Evolutionary conservation across 2,329 filamentous ascomycete genomes (phyloP).

Genomic region (Penicillium sp.): DNA sequence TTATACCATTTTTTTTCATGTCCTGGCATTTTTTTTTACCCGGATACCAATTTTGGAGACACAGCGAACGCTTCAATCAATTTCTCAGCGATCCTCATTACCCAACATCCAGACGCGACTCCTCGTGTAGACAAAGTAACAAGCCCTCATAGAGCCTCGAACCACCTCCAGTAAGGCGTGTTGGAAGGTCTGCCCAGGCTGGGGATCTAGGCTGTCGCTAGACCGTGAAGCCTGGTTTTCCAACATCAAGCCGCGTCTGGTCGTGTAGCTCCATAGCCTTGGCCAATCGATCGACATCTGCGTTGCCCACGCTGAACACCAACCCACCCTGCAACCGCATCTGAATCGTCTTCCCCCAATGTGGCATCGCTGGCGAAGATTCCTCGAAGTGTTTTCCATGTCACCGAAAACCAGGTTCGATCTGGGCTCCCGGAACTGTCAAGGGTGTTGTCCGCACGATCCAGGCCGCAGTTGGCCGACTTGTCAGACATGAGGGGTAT

Average conservation of each 20-base stretch:
- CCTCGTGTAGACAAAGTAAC: too few species aligned
- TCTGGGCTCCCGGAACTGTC: too few species aligned
- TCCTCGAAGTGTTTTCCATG: slow-evolving; percentile 1
- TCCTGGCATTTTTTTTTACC: slow-evolving; percentile 8
- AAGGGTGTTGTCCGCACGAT: too few species aligned
- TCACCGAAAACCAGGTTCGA: not conserved
- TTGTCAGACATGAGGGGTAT: too few species aligned
- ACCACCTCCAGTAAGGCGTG: too few species aligned
- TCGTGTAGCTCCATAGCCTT: slow-evolving; percentile 7
- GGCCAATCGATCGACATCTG: slow-evolving; percentile 18
- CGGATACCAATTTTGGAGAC: not conserved
- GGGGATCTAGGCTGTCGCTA: not conserved
- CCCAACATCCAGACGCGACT: too few species aligned
- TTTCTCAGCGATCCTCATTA: not conserved
- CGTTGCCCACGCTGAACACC: slow-evolving; percentile 12
- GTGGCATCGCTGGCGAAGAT: slow-evolving; percentile 5
- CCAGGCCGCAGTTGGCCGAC: too few species aligned
- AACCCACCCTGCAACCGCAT: slow-evolving; percentile 19
- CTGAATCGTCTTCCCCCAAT: slow-evolving; percentile 9
- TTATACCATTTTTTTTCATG: slow-evolving; percentile 15
- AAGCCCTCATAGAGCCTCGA: too few species aligned
- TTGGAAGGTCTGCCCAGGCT: too few species aligned
- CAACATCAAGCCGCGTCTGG: not conserved
- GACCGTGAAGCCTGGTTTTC: too few species aligned
- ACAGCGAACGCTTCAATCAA: not conserved